These are phyloP conservation scores for Wallacemonas sp. DNA, from an alignment of 208 protist genomes.

Conservation along the genomic window DNA sequence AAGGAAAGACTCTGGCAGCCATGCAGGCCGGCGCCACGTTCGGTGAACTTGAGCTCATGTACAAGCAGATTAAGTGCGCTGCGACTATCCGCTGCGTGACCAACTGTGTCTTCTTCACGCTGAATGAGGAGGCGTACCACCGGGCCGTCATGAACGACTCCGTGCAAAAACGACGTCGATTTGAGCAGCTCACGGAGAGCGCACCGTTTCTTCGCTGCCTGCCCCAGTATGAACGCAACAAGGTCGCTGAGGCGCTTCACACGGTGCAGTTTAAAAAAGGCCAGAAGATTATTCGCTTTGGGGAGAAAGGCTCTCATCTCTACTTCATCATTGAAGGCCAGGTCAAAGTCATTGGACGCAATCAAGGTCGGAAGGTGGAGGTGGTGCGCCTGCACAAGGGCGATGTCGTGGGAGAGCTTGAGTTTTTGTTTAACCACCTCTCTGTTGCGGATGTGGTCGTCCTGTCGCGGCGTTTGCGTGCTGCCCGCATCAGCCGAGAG, in stretches of 20 bases:
- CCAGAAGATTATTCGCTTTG: slow-evolving; percentile 80
- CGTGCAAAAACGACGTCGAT: slow-evolving; percentile 68
- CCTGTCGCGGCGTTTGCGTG: slow-evolving; percentile 43
- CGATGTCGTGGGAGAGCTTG: slow-evolving; percentile 86
- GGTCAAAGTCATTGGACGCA: slow-evolving; percentile 77
- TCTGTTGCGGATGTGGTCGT: slow-evolving; percentile 87
- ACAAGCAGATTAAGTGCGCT: slow-evolving; percentile 72
- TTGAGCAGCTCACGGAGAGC: slow-evolving; percentile 58
- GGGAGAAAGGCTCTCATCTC: slow-evolving; percentile 62
- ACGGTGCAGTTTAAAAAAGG: slow-evolving; percentile 56
- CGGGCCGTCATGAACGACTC: slow-evolving; percentile 68
- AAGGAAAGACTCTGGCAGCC: slow-evolving; percentile 60
- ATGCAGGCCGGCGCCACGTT: slow-evolving; percentile 68
- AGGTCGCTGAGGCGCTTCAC: slow-evolving; percentile 83
- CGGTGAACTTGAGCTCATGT: slow-evolving; percentile 90
- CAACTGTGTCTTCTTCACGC: slow-evolving; percentile 72
- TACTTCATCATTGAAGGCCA: slow-evolving; percentile 81
- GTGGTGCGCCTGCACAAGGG: slow-evolving; percentile 63
- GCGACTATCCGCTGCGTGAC: slow-evolving; percentile 83
- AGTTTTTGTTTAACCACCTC: slow-evolving; percentile 88
- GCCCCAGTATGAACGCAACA: slow-evolving; percentile 84
- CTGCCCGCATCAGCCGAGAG: slow-evolving; percentile 73
- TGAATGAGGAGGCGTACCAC: slow-evolving; percentile 84
- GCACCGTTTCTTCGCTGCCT: slow-evolving; percentile 76
- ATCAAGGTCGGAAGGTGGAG: slow-evolving; percentile 57